These are phyloP conservation scores for Prunus padus DNA, from an alignment of 306 rosid species.

Conservation along the genomic window DNA sequence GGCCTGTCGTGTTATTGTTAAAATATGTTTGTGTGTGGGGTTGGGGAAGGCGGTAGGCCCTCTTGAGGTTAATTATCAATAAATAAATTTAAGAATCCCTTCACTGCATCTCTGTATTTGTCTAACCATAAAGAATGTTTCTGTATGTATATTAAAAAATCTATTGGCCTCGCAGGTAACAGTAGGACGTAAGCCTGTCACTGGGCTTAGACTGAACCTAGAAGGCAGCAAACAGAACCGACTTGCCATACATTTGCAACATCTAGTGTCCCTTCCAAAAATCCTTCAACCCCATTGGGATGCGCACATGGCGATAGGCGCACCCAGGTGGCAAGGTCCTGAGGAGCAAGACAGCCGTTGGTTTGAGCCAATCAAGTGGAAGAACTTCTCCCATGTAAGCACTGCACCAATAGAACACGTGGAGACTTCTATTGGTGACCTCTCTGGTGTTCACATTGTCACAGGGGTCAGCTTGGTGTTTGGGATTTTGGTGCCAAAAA, in stretches of 20 bases:
- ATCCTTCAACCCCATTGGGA: slow-evolving; percentile 97
- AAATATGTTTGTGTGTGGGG: neutral
- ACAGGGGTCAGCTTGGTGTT: slow-evolving; percentile 98
- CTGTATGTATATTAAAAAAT: slow-evolving; percentile 18
- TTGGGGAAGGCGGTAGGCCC: neutral
- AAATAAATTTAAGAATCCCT: neutral
- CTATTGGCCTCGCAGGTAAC: slow-evolving; percentile 65
- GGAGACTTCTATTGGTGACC: slow-evolving; percentile 89
- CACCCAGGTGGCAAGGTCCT: slow-evolving; percentile 97
- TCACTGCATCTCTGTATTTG: neutral
- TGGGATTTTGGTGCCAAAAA: slow-evolving; percentile 98
- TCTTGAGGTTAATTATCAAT: neutral
- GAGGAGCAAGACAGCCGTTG: slow-evolving; percentile 99
- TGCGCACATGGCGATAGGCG: slow-evolving; percentile 87
- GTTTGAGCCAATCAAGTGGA: slow-evolving; percentile 99
- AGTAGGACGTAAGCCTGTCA: slow-evolving; percentile 95
- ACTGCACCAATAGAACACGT: slow-evolving; percentile 92
- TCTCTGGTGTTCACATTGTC: slow-evolving; percentile 93
- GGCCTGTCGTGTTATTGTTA: neutral
- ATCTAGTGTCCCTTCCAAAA: slow-evolving; percentile 89
- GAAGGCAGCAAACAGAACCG: slow-evolving; percentile 91
- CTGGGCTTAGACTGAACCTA: slow-evolving; percentile 85
- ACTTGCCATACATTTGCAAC: slow-evolving; percentile 87
- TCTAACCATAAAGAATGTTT: slow-evolving; percentile 13
- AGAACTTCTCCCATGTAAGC: slow-evolving; percentile 98